Percentiles rank a stretch among this genome's conserved stretches.
Conservation (phyloP, 2,329 filamentous ascomycete genomes). For the Rasamsonia emersonii region DNA sequence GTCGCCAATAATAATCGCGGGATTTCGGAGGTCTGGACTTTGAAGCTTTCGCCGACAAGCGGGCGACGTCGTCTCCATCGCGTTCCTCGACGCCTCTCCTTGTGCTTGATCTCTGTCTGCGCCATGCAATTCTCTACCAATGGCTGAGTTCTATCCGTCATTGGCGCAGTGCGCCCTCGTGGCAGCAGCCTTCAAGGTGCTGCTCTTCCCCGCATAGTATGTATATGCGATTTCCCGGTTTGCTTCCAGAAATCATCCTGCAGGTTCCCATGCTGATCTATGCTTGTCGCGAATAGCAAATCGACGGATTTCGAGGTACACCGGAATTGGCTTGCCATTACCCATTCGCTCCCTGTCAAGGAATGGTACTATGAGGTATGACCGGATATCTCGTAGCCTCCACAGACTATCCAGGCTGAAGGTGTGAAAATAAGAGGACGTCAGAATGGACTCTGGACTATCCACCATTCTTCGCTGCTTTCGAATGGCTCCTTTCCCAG, state of each 20-base stretch:
- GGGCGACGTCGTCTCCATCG: too few relatives aligned
- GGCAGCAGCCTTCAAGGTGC: constrained; percentile 78
- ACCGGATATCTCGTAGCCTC: too few relatives aligned
- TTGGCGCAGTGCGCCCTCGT: constrained; percentile 79
- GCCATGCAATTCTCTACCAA: constrained; percentile 33
- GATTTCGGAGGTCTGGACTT: neutral
- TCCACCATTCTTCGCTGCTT: constrained; percentile 94
- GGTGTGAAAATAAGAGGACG: constrained; percentile 53
- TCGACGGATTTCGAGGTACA: constrained; percentile 99
- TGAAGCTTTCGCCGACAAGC: neutral
- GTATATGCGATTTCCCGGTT: constrained; percentile 29
- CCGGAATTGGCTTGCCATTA: constrained; percentile 96
- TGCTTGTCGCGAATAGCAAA: constrained; percentile 74
- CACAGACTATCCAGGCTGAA: constrained; percentile 8
- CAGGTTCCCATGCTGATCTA: constrained; percentile 4
- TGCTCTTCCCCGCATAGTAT: constrained; percentile 91
- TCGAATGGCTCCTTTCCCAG: constrained; percentile 88
- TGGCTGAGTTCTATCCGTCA: constrained; percentile 80
- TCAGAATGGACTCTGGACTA: constrained; percentile 99
- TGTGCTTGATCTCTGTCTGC: too few relatives aligned
- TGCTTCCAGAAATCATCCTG: neutral
- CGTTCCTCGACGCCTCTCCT: too few relatives aligned
- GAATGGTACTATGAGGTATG: constrained; percentile 87
- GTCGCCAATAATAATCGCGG: neutral
- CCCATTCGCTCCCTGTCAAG: constrained; percentile 73